Conservation (phyloP, 2,329 filamentous ascomycete species). For the Trichoderma citrinoviride region DNA sequence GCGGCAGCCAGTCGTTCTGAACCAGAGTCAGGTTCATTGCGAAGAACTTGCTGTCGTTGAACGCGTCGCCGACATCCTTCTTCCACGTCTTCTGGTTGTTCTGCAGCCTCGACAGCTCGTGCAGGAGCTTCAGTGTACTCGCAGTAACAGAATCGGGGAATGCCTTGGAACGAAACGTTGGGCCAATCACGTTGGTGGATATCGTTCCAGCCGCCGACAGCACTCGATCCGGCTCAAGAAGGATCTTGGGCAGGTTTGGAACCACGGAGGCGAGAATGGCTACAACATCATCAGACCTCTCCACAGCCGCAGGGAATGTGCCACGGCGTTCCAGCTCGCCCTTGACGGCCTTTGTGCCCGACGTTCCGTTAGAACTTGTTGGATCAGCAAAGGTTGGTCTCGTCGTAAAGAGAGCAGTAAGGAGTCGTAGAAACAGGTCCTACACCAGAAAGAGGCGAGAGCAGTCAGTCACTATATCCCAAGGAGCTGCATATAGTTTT, state of each 20-base stretch:
- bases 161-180: slow-evolving; percentile 75
- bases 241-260: slow-evolving; percentile 74
- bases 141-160: slow-evolving; percentile 83
- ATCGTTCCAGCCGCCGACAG: slow-evolving; percentile 75
- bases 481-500: background rate
- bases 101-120: slow-evolving; percentile 72
- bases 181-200: slow-evolving; percentile 77
- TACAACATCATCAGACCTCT: slow-evolving; percentile 71
- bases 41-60: slow-evolving; percentile 88
- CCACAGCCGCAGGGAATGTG: slow-evolving; percentile 36
- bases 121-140: slow-evolving; percentile 68
- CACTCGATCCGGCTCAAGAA: slow-evolving; percentile 83
- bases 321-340: slow-evolving; percentile 39
- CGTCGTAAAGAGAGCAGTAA: slow-evolving; percentile 93
- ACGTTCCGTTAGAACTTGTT: slow-evolving; percentile 35
- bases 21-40: slow-evolving; percentile 64
- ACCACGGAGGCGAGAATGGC: slow-evolving; percentile 76
- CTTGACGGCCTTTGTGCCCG: slow-evolving; percentile 39
- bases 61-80: slow-evolving; percentile 87
- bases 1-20: slow-evolving; percentile 72
- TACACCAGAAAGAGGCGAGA: slow-evolving; percentile 37
- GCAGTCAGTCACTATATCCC: background rate
- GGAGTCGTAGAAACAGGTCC: slow-evolving; percentile 83
- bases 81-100: slow-evolving; percentile 87
- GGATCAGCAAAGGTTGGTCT: slow-evolving; percentile 69